A percentile compares a stretch with the other conserved stretches of the same genome.
These are phyloP conservation scores for Tylopilus sp. DNA, from an alignment of 1,284 basidiomycete genomes.

Conservation along the genomic window DNA sequence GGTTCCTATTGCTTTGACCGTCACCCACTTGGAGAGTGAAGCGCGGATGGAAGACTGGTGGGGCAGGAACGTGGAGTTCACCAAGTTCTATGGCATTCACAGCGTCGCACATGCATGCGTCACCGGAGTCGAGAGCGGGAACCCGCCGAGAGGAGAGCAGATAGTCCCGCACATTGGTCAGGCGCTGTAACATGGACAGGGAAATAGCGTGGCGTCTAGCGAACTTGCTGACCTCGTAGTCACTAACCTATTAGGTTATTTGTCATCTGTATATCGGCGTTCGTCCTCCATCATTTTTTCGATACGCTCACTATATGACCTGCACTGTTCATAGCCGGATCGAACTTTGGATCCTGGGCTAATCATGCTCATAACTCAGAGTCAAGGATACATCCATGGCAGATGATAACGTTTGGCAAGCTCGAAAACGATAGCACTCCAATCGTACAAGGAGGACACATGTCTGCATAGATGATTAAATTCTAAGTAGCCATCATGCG, in stretches of 20 bases:
- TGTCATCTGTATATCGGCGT: not conserved
- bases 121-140: constrained; percentile 32
- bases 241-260: not conserved
- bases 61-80: constrained; percentile 32
- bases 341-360: too few relatives aligned
- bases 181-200: constrained; percentile 29
- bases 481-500: not conserved
- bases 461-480: constrained; percentile 7
- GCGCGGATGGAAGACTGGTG: constrained; percentile 40
- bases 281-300: not conserved
- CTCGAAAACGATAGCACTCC: too few relatives aligned
- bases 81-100: constrained; percentile 33
- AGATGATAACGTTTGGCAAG: too few relatives aligned
- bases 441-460: constrained; percentile 1
- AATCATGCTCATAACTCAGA: too few relatives aligned
- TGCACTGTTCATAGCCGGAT: not conserved
- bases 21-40: constrained; percentile 41
- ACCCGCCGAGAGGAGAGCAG: constrained; percentile 25
- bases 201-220: constrained; percentile 27
- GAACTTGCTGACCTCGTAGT: constrained; percentile 6
- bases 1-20: constrained; percentile 37
- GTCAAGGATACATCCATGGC: too few relatives aligned
- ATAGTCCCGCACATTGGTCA: constrained; percentile 26
- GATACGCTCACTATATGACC: not conserved
- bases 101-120: constrained; percentile 38